phyloP scores from a whole-genome alignment of 202 grass and related monocot genomes.

The Zizania palustris region DNA sequence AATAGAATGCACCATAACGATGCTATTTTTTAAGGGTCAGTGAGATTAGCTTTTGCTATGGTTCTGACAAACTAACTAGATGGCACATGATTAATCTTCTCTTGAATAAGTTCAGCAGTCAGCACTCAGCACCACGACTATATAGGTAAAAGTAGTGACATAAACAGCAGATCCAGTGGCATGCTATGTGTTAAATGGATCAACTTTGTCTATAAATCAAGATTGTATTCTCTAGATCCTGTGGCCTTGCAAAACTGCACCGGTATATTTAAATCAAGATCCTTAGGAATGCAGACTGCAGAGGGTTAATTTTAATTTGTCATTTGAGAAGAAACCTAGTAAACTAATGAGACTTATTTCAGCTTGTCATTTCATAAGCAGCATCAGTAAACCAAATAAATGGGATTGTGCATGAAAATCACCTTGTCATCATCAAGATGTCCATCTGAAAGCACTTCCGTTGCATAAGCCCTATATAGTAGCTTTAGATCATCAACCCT shows the following conservation, averaged over 20 bases:
- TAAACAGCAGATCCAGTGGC: not conserved
- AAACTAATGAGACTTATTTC: conserved; percentile 6
- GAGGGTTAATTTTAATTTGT: conserved; percentile 9
- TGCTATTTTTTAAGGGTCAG: not conserved
- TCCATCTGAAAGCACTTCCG: conserved; percentile 76
- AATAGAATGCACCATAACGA: too few species aligned
- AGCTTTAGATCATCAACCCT: conserved; percentile 75
- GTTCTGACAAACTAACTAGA: too few species aligned
- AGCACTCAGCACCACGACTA: too few species aligned
- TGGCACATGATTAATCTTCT: not conserved
- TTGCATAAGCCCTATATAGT: conserved; percentile 73
- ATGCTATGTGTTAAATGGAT: too few species aligned
- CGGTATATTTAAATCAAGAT: conserved; percentile 30
- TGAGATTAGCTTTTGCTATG: not conserved
- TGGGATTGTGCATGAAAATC: conserved; percentile 27
- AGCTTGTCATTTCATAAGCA: conserved; percentile 20
- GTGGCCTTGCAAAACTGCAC: conserved; percentile 10
- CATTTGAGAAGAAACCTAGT: not conserved
- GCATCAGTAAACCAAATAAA: conserved; percentile 38
- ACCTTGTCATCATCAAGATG: conserved; percentile 76
- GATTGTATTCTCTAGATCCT: not conserved
- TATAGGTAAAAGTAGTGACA: not conserved
- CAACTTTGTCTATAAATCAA: not conserved
- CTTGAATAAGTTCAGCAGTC: not conserved
- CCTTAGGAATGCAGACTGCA: not conserved